Evolutionary conservation across 2,329 filamentous ascomycete genomes (phyloP), one percentile per base, ranked within the genome.

Genomic region (Hortaea werneckii): DNA sequence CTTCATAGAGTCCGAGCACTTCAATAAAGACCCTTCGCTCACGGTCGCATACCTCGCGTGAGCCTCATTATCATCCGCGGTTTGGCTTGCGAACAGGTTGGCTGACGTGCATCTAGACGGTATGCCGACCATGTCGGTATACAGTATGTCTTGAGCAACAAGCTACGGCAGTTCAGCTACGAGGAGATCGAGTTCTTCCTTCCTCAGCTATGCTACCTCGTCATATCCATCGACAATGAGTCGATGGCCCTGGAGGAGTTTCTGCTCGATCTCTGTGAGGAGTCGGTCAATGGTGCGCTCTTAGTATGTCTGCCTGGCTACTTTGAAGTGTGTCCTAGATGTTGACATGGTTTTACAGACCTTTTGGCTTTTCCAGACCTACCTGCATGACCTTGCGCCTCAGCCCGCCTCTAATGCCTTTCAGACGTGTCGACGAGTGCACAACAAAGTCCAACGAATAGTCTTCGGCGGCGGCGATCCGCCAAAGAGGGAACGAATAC

Each of bases 131-230:
- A 92, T 74, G 83, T 92, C 65, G 86, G 86, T 59, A 90, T 92
- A 62, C 85, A 90, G 69, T 87, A 90, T 73, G 85, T 88, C 51
- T 79, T 92, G 52, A 90, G 87, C 74, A 84, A 83, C 60, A 92
- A 92, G 77, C 76, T 92, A 63, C 85, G 87, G 63, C 84, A 87
- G 67, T 92, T 92, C 64, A 84, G 83, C 54, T 92, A 90, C 70
- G 84, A 88, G 72, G 85, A 92, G 68, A 89, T 92, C 64, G 87
- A 92, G 69, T 92, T 92, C 80, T 92, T 90, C 73, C 77, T 92
- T 42, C 86, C 86, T 51, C 64, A 87, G 72, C 73, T 92, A 73
- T 92, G 86, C 65, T 86, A 92, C 70, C 80, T 92, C 53, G 81
- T 89, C 68, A 85, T 92, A 61, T 89, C 84, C 67, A 79, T 90